phyloP scores from a whole-genome alignment of 2,329 filamentous ascomycete species.

The Ramichloridium luteum region DNA sequence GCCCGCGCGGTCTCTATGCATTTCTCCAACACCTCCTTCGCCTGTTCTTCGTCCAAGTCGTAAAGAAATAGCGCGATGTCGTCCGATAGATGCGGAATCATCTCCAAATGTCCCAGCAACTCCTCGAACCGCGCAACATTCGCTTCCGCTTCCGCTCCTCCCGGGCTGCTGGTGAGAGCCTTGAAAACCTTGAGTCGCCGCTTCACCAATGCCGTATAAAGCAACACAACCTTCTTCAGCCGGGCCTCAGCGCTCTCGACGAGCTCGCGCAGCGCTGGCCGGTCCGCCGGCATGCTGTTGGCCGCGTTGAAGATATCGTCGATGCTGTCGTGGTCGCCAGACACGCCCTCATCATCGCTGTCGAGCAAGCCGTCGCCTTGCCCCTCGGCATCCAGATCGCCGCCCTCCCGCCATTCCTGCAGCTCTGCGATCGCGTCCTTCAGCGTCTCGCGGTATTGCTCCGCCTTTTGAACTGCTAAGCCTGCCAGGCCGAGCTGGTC shows the following conservation, averaged over 20 bases:
- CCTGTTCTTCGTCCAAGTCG: slow-evolving; percentile 47
- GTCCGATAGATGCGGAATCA: slow-evolving; percentile 55
- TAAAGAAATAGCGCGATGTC: slow-evolving; percentile 64
- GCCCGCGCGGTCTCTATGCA: slow-evolving; percentile 49
- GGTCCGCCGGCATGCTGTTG: slow-evolving; percentile 49
- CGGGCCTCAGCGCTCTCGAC: slow-evolving; percentile 53
- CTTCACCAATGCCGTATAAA: slow-evolving; percentile 60
- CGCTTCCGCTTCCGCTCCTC: slow-evolving; percentile 7
- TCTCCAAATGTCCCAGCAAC: slow-evolving; percentile 43
- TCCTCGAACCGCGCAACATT: slow-evolving; percentile 38
- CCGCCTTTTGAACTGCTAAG: slow-evolving; percentile 56
- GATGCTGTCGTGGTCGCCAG: slow-evolving; percentile 39
- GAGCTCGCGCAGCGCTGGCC: slow-evolving; percentile 54
- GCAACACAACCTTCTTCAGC: slow-evolving; percentile 52
- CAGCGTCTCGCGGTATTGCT: slow-evolving; percentile 61
- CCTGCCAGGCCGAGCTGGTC: slow-evolving; percentile 56
- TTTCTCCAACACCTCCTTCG: slow-evolving; percentile 46
- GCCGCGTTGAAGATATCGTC: slow-evolving; percentile 56
- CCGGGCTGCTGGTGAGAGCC: too few species aligned
- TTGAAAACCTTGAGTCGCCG: slow-evolving; percentile 45
- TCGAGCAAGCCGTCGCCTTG: slow-evolving; percentile 25
- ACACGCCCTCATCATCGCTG: slow-evolving; percentile 28
- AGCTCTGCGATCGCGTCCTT: slow-evolving; percentile 76
- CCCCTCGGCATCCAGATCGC: slow-evolving; percentile 35
- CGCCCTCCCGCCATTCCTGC: slow-evolving; percentile 68